Base-by-base conservation (phyloP, 305 asterid genomes). In the Fraxinus dipetala region DNA sequence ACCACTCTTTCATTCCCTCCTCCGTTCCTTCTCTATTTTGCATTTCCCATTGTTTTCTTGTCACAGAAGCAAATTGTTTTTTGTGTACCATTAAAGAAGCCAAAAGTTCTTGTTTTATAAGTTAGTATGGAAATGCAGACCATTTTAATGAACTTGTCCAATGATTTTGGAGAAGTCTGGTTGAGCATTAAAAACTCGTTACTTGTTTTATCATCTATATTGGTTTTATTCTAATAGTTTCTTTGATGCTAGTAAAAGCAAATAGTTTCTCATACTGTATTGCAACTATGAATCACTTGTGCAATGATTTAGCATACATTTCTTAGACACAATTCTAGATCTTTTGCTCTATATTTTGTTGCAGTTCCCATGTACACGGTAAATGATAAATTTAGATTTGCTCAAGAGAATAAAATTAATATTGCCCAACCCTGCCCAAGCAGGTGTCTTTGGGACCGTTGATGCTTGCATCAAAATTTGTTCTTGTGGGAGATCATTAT, bases 401-500 rank as follows among this genome's bases (percentile, higher is more conserved):
- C 85, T 45, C 73, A 48, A 38, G 75, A 72, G 9, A 43, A 48
- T 75, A 65, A 77, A 80, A 77, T 69, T 67, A 67, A 32, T 78
- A 40, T 81, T 26, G 34, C 65, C 83, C 73, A 35, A 76, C 81
- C 63, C 24, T 78, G 86, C 54, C 74, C 84, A 63, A 86, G 83
- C 92, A 96, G 99, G 98, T 94, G 30, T 91, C 97, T 28, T 87
- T 93, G 91, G 99, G 99, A 74, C 98, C 98, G 20, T 89, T 96
- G 85, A 90, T 90, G 90, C 84, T 93, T 77, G 94, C 98, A 22
- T 93, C 98, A 77, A 94, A 90, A 83, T 96, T 96, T 89, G 98
- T 96, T 84, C 98, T 96, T 14, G 99, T 96, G 72, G 99, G 99
- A 81, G 99, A 96, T 91, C 97, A 96, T 88, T 96, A 96, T 88